Base-by-base conservation (phyloP, 176 grass and related monocot genomes). In the Aegilops longissima region DNA sequence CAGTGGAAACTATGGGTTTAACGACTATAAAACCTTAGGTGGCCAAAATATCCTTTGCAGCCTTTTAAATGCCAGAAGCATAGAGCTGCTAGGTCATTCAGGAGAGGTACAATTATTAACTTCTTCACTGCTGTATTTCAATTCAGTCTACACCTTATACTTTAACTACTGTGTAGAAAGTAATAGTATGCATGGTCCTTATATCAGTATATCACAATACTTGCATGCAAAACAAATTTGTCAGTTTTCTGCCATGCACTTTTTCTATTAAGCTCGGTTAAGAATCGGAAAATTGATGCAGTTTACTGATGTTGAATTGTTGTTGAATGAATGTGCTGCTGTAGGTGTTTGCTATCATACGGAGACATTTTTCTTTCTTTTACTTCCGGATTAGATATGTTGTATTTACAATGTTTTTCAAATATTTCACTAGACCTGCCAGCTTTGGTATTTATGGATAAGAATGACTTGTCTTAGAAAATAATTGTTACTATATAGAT, bases 41-140 rank as follows among this genome's bases (percentile, higher is more conserved):
- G 79, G 86, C 4, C 35, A 52, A 33, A 40, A 86, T 71, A 25
- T 62, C 71, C 76, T 86, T 59, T 61, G 30, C 4, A 82, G 11
- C 79, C 44, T 87, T 40, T 82, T 24, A 8, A 87, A 87, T 68
- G 79, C 79, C 66, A 68, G 23, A 82, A 76, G 24, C 82, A 75
- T 87, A 12, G 86, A 87, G 71, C 71, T 87, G 9, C 38, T 87
- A 40, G 69, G 69, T 71, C 35, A 71, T 71, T 40, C 69, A 39
- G 35, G 35, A 71, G 69, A 71, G 69, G 69, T 71, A 71, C 35
- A 40, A 10, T 40, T 40, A 40, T 39, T 21, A 71, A 23, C 35
- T 39, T 70, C 1, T 70, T 70, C 67, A 36, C 17, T 70, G 34
- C 21, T 39, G 18, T 39, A 38, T 70, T 70, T 70, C 16, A 38